Evolutionary conservation across 169 alveolate genomes (phyloP), one percentile per base, ranked within the genome.

Genomic region (Toxoplasma gondii): DNA sequence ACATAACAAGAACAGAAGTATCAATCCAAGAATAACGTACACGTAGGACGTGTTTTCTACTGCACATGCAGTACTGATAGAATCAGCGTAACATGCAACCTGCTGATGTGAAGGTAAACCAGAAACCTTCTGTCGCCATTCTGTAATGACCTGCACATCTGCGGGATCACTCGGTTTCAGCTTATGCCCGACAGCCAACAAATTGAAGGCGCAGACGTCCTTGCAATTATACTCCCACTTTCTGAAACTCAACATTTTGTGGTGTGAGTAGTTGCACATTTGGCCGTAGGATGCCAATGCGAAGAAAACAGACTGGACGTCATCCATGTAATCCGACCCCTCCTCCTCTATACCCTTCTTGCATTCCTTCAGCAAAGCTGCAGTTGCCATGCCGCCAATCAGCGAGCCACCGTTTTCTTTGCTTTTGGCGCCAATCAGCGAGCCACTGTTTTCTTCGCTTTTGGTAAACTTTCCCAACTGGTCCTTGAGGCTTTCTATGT

Each of bases 211-310:
- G 34, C 87, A 78, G 45, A 16, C 45, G 29, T 78, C 45, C 45
- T 34, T 16, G 87, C 87, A 78, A 7, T 27, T 34, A 24, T 78
- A 78, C 9, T 78, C 31, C 87, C 87, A 78, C 87, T 78, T 78
- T 34, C 34, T 78, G 45, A 78, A 78, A 5, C 34, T 10, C 87
- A 78, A 27, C 0, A 78, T 39, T 17, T 78, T 39, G 87, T 34
- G 87, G 45, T 78, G 87, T 31, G 87, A 78, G 45, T 78, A 78
- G 87, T 34, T 78, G 45, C 87, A 78, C 87, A 78, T 78, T 34
- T 78, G 87, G 22, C 87, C 87, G 45, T 78, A 78, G 24, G 87
- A 78, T 0, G 87, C 39, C 87, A 78, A 4, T 39, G 87, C 87
- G 24, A 78, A 44, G 87, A 78, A 78, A 78, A 24, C 45, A 34